Conservation (phyloP, 192 early-diverging fungal genomes). For the Coemansia sp. region DNA sequence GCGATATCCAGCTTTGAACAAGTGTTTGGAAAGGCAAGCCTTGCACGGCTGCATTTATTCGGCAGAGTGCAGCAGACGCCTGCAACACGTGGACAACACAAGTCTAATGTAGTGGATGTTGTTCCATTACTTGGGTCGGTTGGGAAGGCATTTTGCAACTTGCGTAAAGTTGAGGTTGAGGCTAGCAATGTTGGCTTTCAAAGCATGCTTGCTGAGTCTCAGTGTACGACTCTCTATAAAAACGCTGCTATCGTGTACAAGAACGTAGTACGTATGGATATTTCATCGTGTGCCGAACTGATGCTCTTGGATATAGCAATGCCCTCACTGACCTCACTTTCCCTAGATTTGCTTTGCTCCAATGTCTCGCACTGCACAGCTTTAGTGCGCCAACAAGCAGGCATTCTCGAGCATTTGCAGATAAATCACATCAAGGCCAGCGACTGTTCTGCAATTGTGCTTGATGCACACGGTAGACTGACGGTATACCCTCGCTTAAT, state of each 20-base stretch:
- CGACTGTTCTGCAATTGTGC: constrained; percentile 11
- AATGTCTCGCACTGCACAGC: background rate
- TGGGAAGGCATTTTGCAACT: constrained; percentile 3
- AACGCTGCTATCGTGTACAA: constrained; percentile 2
- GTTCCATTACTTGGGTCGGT: constrained; percentile 10
- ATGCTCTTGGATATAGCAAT: background rate
- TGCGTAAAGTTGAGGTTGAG: constrained; percentile 13
- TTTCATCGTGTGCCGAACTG: constrained; percentile 14
- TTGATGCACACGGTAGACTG: background rate
- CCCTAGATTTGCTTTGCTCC: constrained; percentile 8
- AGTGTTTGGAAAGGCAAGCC: constrained; percentile 9
- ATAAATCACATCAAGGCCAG: constrained; percentile 16
- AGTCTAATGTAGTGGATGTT: background rate
- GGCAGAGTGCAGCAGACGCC: background rate
- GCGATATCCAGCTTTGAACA: background rate
- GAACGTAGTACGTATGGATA: constrained; percentile 2
- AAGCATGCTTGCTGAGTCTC: background rate
- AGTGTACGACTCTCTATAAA: background rate
- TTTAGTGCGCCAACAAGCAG: constrained; percentile 20
- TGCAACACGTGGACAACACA: background rate
- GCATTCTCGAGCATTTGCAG: constrained; percentile 9
- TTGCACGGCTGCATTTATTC: constrained; percentile 18
- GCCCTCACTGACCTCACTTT: constrained; percentile 10
- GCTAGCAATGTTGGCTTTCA: constrained; percentile 12
- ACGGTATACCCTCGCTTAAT: constrained; percentile 9